A percentile compares a stretch with the other conserved stretches of the same genome.
Conservation (phyloP, 202 grass and related monocot genomes). For the Eragrostis tef region DNA sequence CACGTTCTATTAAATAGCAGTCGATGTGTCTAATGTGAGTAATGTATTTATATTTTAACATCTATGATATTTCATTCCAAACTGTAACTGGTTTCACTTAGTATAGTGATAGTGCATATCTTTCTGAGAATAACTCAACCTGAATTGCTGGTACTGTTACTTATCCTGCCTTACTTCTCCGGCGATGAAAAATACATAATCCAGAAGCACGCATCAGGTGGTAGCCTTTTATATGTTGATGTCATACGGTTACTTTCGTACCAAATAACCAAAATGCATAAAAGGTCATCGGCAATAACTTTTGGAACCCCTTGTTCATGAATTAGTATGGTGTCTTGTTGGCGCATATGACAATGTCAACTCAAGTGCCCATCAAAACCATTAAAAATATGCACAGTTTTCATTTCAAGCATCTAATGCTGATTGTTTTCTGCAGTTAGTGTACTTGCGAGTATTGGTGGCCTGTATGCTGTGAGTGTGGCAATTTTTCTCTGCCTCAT, state of each 20-base stretch:
- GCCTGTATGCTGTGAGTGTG: conserved; percentile 83
- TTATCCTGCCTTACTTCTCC: not conserved
- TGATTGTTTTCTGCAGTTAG: conserved; percentile 70
- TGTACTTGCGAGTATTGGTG: conserved; percentile 87
- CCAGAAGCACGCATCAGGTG: not conserved
- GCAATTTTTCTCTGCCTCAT: conserved; percentile 79
- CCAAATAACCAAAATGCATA: conserved; percentile 31
- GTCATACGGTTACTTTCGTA: conserved; percentile 4
- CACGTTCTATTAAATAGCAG: not conserved
- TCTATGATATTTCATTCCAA: not conserved
- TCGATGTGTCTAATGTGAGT: not conserved
- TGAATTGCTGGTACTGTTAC: not conserved
- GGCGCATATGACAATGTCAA: conserved; percentile 15
- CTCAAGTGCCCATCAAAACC: conserved; percentile 1
- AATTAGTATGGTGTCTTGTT: conserved; percentile 14
- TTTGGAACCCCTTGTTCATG: not conserved
- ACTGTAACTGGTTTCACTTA: not conserved
- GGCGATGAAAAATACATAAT: conserved; percentile 6
- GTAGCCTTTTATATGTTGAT: not conserved
- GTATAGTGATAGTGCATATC: conserved; percentile 11
- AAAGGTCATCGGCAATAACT: not conserved
- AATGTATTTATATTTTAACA: conserved; percentile 6
- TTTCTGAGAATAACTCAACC: conserved; percentile 23
- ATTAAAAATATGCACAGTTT: not conserved
- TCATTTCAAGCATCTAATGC: conserved; percentile 39